These are phyloP conservation scores for Phytophthora citrophthora DNA, from an alignment of 352 stramenopile species.

Conservation along the genomic window DNA sequence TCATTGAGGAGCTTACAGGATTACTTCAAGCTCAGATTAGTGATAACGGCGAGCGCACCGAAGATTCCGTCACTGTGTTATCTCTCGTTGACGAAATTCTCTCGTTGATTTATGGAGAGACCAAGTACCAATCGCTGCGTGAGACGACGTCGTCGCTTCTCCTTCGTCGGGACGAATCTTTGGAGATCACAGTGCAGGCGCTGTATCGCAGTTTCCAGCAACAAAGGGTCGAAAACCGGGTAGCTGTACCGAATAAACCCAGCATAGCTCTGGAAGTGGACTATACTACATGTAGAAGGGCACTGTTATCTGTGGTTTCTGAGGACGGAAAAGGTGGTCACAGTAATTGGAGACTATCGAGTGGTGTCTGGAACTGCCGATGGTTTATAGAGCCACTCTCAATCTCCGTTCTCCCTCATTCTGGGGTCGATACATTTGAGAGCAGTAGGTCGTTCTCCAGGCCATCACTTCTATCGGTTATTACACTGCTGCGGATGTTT, in stretches of 20 bases:
- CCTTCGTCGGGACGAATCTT: not conserved
- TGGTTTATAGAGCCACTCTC: slow-evolving; percentile 7
- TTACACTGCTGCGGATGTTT: slow-evolving; percentile 2
- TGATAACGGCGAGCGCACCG: not conserved
- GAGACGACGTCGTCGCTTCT: not conserved
- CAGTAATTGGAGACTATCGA: not conserved
- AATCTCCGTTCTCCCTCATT: not conserved
- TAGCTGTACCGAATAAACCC: no score
- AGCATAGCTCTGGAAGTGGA: not conserved
- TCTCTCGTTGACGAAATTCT: slow-evolving; percentile 9
- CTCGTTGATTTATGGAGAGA: slow-evolving; percentile 2
- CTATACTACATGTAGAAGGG: not conserved
- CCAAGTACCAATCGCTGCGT: not conserved
- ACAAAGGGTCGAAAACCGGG: not conserved
- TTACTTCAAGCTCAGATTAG: slow-evolving; percentile 1
- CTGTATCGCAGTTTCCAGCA: slow-evolving; percentile 2
- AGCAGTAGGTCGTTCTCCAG: not conserved
- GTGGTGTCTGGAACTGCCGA: not conserved
- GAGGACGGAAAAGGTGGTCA: not conserved
- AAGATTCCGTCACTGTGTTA: not conserved
- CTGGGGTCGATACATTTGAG: not conserved
- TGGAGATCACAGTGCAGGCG: not conserved
- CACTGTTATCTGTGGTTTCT: not conserved
- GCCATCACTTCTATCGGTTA: not conserved
- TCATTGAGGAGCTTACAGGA: slow-evolving; percentile 1